Evolutionary conservation across 2,329 filamentous ascomycete species (phyloP).

Genomic region (Volutella citrinella): DNA sequence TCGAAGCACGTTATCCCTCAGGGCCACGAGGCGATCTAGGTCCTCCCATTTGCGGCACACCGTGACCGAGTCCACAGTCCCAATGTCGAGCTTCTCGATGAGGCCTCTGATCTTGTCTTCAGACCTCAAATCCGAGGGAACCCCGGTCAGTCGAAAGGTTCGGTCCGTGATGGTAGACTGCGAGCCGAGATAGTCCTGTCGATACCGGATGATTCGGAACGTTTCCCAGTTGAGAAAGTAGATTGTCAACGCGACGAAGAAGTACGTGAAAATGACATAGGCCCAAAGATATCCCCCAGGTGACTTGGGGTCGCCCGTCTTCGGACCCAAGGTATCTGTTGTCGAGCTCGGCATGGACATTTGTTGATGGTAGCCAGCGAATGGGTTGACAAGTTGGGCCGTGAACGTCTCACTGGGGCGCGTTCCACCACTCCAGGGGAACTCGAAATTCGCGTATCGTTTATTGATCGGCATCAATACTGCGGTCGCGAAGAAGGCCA

Average conservation of each 20-base stretch:
- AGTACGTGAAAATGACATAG: slow-evolving; percentile 90
- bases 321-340: slow-evolving; percentile 23
- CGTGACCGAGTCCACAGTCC: slow-evolving; percentile 83
- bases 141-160: slow-evolving; percentile 87
- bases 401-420: slow-evolving; percentile 3
- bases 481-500: slow-evolving; percentile 76
- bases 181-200: slow-evolving; percentile 88
- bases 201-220: slow-evolving; percentile 75
- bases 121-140: slow-evolving; percentile 73
- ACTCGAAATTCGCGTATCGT: slow-evolving; percentile 43
- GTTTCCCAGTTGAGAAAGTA: slow-evolving; percentile 84
- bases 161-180: slow-evolving; percentile 96
- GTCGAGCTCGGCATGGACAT: slow-evolving; percentile 11
- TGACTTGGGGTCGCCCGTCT: slow-evolving; percentile 32
- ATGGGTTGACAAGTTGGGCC: slow-evolving; percentile 2
- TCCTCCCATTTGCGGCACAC: slow-evolving; percentile 84
- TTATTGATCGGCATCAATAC: slow-evolving; percentile 86
- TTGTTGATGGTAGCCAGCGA: slow-evolving; percentile 10
- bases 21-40: slow-evolving; percentile 70
- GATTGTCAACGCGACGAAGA: slow-evolving; percentile 79
- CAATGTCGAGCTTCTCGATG: slow-evolving; percentile 84
- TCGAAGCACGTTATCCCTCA: slow-evolving; percentile 63
- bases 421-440: slow-evolving; percentile 2
- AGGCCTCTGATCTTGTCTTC: slow-evolving; percentile 83
- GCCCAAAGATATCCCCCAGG: slow-evolving; percentile 72